Percentiles rank a stretch among this genome's conserved stretches.
phyloP scores from a whole-genome alignment of 202 grass and related monocot species.

The Carex arenaria region DNA sequence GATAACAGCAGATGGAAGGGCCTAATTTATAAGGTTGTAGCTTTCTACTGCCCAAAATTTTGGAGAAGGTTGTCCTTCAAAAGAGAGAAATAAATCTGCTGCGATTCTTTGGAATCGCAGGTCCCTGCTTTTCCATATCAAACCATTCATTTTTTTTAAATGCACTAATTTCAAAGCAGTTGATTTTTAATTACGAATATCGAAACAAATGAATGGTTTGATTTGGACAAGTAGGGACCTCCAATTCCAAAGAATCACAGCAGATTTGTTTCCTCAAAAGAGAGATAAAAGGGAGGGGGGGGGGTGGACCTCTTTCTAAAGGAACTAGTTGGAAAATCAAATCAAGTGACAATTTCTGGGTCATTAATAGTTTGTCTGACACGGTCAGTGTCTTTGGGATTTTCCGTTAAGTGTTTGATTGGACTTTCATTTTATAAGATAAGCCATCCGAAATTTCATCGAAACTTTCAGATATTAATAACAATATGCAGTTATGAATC shows the following conservation, averaged over 20 bases:
- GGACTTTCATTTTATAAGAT: not conserved
- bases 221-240: too few relatives aligned
- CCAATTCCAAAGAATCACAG: too few relatives aligned
- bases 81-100: too few relatives aligned
- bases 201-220: too few relatives aligned
- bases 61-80: not conserved
- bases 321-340: not conserved
- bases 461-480: not conserved
- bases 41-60: not conserved
- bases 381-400: not conserved
- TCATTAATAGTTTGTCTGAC: not conserved
- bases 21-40: not conserved
- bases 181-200: too few relatives aligned
- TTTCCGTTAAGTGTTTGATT: not conserved
- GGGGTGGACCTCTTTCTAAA: not conserved
- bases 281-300: not conserved
- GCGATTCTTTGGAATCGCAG: too few relatives aligned
- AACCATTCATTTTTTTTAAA: too few relatives aligned
- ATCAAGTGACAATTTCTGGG: not conserved
- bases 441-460: not conserved
- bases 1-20: not conserved
- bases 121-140: too few relatives aligned
- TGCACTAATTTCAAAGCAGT: too few relatives aligned
- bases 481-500: too few relatives aligned
- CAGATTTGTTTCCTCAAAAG: not conserved